Conservation (phyloP, 306 rosid species). For the Begonia loranthoides region DNA sequence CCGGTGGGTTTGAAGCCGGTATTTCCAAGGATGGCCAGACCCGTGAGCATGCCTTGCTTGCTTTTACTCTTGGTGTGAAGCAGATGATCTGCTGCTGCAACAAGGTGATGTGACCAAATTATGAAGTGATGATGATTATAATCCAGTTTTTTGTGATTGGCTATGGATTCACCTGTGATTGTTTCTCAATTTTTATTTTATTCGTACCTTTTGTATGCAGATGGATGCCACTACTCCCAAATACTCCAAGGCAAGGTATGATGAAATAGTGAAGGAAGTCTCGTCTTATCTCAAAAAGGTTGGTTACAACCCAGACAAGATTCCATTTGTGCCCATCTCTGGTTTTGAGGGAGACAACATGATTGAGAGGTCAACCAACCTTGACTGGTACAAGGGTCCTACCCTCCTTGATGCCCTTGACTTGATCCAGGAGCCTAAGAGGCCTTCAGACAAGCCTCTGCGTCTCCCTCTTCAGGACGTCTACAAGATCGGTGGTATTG, state of each 20-base stretch:
- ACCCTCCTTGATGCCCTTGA: conserved; percentile 24
- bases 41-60: conserved; percentile 32
- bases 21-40: conserved; percentile 33
- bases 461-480: conserved; percentile 20
- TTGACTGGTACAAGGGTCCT: conserved; percentile 24
- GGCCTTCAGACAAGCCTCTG: conserved; percentile 27
- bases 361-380: conserved; percentile 22
- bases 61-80: conserved; percentile 30
- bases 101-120: conserved; percentile 6
- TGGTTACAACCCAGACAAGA: conserved; percentile 22
- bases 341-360: conserved; percentile 27
- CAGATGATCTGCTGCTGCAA: conserved; percentile 30
- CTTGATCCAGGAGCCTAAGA: conserved; percentile 19
- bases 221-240: conserved; percentile 31
- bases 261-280: conserved; percentile 22
- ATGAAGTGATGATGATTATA: no score
- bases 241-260: conserved; percentile 25
- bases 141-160: no score
- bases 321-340: conserved; percentile 25
- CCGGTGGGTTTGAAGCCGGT: conserved; percentile 32
- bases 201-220: conserved; percentile 1
- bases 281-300: conserved; percentile 22
- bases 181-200: background rate
- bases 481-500: conserved; percentile 28
- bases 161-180: no score